Conservation (phyloP, 2,329 filamentous ascomycete genomes). For the Fusarium verrucosum region DNA sequence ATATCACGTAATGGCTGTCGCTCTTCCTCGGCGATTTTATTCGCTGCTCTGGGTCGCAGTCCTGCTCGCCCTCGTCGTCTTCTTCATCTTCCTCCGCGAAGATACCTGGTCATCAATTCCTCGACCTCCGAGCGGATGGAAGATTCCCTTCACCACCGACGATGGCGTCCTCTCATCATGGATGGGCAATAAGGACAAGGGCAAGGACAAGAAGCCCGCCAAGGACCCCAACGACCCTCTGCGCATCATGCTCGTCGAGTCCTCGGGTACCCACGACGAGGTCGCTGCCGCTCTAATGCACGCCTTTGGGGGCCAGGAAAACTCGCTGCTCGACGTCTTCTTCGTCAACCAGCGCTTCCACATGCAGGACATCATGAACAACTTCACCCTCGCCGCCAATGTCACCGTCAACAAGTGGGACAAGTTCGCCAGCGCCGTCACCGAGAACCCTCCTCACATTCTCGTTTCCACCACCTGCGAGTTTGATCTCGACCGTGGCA, state of each 20-base stretch:
- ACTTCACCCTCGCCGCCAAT: constrained; percentile 39
- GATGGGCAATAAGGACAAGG: constrained; percentile 13
- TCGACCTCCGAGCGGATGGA: constrained; percentile 32
- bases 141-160: constrained; percentile 40
- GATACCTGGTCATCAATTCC: constrained; percentile 38
- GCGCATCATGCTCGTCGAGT: constrained; percentile 42
- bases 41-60: constrained; percentile 37
- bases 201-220: neutral
- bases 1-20: constrained; percentile 27
- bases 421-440: constrained; percentile 26
- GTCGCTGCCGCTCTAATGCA: constrained; percentile 42
- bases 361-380: constrained; percentile 42
- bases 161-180: constrained; percentile 38
- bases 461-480: constrained; percentile 46
- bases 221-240: constrained; percentile 30
- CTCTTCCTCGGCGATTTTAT: constrained; percentile 37
- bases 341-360: constrained; percentile 41
- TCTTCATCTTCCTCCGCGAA: constrained; percentile 34
- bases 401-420: constrained; percentile 26
- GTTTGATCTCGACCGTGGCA: constrained; percentile 35
- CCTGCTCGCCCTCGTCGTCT: constrained; percentile 27
- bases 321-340: constrained; percentile 36
- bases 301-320: constrained; percentile 38
- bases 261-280: constrained; percentile 44
- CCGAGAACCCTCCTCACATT: constrained; percentile 33